Evolutionary conservation across 2,329 filamentous ascomycete species (phyloP), one percentile per base, ranked within the genome.

Genomic region (Ascochyta pisi): DNA sequence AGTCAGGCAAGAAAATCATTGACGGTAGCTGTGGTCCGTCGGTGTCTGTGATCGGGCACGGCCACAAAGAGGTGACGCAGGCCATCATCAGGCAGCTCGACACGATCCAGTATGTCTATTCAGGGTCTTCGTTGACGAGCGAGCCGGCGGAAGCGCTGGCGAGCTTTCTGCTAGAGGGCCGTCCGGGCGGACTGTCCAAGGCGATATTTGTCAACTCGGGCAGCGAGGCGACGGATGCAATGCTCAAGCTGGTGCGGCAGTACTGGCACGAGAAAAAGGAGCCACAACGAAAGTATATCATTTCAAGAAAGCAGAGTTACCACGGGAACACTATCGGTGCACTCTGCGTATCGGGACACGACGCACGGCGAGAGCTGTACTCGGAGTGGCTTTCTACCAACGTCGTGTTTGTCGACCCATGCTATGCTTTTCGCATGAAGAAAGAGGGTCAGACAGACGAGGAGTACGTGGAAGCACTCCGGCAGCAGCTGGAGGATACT

Each of bases 21-120:
- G 90, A 93, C 69, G 87, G 86, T 1, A 89, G 86, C 15, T 84
- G 86, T 23, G 90, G 90, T 15, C 87, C 89, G 1, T 89, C 88
- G n/a, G 89, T 92, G 1, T 81, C 86, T 13, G 88, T 86, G 66
- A 76, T 93, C 5, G 90, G 89, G 10, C 86, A 92, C 65, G 86
- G 84, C 34, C 82, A 89, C 50, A 66, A 79, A 37, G 78, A 86
- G 44, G 84, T 92, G 15, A 78, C 79, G 7, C 75, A 82, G 4
- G 88, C 87, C 27, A 29, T 29, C 27, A 9, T 29, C 9, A 29
- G 10, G 27, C 27, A 29, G 27, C 27, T 29, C 27, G 27, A 29
- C 8, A 29, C 27, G 8, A 29, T 29, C 27, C 27, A 29, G 27
- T 29, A 29, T 9, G 27, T 29, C 9, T 29, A 29, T 13, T 29